phyloP scores from a whole-genome alignment of 2,329 filamentous ascomycete genomes.

The Triangularia verruculosa region DNA sequence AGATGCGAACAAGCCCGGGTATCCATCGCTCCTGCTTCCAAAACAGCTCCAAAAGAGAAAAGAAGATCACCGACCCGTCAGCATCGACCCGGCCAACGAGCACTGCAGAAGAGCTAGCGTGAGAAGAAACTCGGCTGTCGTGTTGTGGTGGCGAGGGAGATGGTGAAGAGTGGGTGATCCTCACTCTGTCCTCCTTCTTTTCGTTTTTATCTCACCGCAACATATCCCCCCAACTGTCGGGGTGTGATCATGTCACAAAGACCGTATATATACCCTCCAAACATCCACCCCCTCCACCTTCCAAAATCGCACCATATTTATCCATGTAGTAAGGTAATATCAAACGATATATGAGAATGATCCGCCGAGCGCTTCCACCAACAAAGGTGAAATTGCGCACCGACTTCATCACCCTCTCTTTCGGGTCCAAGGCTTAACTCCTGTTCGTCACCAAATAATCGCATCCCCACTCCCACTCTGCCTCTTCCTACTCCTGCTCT shows the following conservation, averaged over 20 bases:
- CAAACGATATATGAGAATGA: too few relatives aligned
- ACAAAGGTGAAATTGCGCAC: too few relatives aligned
- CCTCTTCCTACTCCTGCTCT: background rate
- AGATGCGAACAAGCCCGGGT: background rate
- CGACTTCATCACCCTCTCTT: too few relatives aligned
- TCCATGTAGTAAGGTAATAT: too few relatives aligned
- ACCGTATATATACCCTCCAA: background rate
- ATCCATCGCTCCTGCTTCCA: background rate
- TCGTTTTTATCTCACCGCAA: background rate
- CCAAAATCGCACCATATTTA: too few relatives aligned
- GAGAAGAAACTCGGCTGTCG: background rate
- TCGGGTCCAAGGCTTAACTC: background rate
- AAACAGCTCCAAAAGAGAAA: background rate
- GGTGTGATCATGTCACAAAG: background rate
- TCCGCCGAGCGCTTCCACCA: too few relatives aligned
- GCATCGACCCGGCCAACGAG: background rate
- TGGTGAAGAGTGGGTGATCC: background rate
- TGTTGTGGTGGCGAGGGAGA: background rate
- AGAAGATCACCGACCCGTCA: background rate
- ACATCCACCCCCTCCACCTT: background rate
- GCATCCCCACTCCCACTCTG: background rate
- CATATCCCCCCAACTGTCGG: background rate
- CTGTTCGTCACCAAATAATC: background rate
- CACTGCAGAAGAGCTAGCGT: background rate
- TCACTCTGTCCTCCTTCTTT: background rate